These are phyloP conservation scores for Berkeleyomyces rouxiae DNA, from an alignment of 2,329 filamentous ascomycete genomes.

Conservation along the genomic window DNA sequence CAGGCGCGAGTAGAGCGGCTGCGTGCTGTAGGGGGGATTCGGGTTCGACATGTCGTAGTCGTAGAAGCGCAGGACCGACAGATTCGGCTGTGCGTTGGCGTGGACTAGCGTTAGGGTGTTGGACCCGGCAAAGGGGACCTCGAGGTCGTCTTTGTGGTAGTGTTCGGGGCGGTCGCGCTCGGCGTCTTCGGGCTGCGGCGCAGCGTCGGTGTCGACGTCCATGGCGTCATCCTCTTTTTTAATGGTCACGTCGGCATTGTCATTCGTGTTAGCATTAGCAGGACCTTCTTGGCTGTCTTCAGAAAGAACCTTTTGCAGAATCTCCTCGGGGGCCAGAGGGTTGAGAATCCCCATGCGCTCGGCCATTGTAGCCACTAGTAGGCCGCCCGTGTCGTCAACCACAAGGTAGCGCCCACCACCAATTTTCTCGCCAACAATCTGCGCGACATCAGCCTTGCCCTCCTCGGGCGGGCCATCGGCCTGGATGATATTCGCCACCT, in stretches of 20 bases:
- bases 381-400: conserved; percentile 72
- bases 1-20: conserved; percentile 69
- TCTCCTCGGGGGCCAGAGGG: conserved; percentile 20
- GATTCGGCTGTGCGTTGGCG: conserved; percentile 69
- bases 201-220: neutral
- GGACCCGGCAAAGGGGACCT: conserved; percentile 47
- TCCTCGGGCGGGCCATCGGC: conserved; percentile 7
- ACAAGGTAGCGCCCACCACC: conserved; percentile 51
- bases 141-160: conserved; percentile 30
- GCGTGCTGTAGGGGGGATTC: conserved; percentile 38
- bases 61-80: conserved; percentile 78
- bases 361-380: conserved; percentile 68
- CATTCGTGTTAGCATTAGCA: neutral
- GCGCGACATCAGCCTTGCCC: conserved; percentile 13
- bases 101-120: conserved; percentile 75
- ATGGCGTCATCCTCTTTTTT: neutral
- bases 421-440: conserved; percentile 6
- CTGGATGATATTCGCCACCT: conserved; percentile 11
- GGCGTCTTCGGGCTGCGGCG: neutral
- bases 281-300: conserved; percentile 1
- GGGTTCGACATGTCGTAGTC: conserved; percentile 58
- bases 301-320: conserved; percentile 4
- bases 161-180: conserved; percentile 8
- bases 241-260: neutral
- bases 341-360: conserved; percentile 78